Base-by-base conservation (phyloP, 148 eudicot genomes). In the Polygonum aviculare region DNA sequence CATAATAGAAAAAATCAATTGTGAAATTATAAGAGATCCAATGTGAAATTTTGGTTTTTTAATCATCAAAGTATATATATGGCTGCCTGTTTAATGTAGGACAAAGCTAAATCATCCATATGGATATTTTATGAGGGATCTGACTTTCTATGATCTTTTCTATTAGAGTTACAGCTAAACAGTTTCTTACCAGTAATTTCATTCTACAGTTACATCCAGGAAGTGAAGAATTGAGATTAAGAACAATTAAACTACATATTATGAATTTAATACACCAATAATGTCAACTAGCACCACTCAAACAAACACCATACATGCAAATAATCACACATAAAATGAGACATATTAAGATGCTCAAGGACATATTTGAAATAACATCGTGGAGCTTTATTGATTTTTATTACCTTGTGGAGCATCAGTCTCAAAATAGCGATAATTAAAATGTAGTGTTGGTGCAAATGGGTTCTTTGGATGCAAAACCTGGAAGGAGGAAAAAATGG, bases 391-490 rank as follows among this genome's bases (percentile, higher is more conserved):
- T 14, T 35, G 1, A 8, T n/a, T 52, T 22, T n/a, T 26, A 62
- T 52, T 82, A 94, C 98, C 98, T 88, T 89, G 86, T 12, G 96
- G 94, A 80, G 97, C 94, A 81, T 95, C 98, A 70, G 98, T 95
- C 89, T 95, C 98, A 84, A 95, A 95, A 79, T 95, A 95, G 19
- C 97, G 94, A 85, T 95, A 95, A 80, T 95, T 95, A 79, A 95
- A 95, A 82, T 95, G 98, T 84, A 95, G 81, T 49, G 98, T 95
- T 60, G 97, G 98, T 45, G 98, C 98, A 88, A 92, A 95, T 16
- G 98, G 97, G 22, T 95, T 95, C 81, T 95, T 89, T 11, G 98
- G 98, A 82, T 95, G 98, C 86, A 92, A 82, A 78, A 95, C 98
- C 98, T 95, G 85, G 22, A 71, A 57, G 67, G 65, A 14, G 15